A percentile compares a stretch with the other conserved stretches of the same genome.
Conservation (phyloP, 2,329 filamentous ascomycete species). For the Bipolaris sorokiniana region DNA sequence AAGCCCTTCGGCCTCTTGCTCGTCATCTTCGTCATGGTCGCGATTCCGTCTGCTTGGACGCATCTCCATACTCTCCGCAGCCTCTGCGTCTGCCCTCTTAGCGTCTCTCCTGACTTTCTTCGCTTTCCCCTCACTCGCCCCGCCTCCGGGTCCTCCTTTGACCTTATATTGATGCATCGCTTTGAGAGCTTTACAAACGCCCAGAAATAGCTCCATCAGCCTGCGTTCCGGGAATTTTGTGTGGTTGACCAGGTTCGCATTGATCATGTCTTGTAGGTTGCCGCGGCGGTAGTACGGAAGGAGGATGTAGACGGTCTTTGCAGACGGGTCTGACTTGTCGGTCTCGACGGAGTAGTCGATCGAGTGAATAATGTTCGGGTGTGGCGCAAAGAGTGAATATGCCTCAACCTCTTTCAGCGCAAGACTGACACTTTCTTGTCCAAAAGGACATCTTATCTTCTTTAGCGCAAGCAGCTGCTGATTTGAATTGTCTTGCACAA, state of each 20-base stretch:
- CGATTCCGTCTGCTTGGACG: constrained; percentile 48
- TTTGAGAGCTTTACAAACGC: constrained; percentile 85
- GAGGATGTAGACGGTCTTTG: constrained; percentile 95
- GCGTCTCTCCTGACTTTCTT: constrained; percentile 63
- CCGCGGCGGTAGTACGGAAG: constrained; percentile 94
- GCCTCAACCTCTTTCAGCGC: constrained; percentile 98
- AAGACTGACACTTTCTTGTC: constrained; percentile 91
- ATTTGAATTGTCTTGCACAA: constrained; percentile 87
- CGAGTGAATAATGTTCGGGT: constrained; percentile 84
- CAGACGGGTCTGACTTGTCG: constrained; percentile 69
- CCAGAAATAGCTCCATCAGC: constrained; percentile 88
- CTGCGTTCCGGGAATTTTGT: constrained; percentile 85
- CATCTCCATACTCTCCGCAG: constrained; percentile 54
- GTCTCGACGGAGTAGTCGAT: constrained; percentile 82
- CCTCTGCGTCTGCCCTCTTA: constrained; percentile 59
- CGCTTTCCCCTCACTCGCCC: constrained; percentile 58
- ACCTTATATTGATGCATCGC: constrained; percentile 90
- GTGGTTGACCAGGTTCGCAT: constrained; percentile 96
- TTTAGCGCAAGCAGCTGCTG: constrained; percentile 92
- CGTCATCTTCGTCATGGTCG: constrained; percentile 67
- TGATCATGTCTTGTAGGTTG: constrained; percentile 97
- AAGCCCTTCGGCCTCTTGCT: constrained; percentile 78
- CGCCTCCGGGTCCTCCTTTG: constrained; percentile 60
- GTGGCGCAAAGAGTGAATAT: constrained; percentile 84
- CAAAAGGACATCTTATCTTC: constrained; percentile 98